Evolutionary conservation across 495 filamentous ascomycete species (phyloP).

Genomic region (Saxophila tyrrhenica): DNA sequence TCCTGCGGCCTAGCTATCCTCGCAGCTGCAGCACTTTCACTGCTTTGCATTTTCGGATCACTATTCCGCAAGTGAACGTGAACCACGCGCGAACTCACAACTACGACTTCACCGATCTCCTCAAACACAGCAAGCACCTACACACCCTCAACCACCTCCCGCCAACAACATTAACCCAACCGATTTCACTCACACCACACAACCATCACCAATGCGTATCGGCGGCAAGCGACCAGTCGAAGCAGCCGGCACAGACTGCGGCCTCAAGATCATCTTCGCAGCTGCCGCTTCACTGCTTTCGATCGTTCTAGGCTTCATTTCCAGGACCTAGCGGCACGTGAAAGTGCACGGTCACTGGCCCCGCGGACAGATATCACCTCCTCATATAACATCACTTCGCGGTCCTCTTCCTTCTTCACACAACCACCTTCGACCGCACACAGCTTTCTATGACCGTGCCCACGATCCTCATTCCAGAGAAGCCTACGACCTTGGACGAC

Average conservation of each 20-base stretch:
- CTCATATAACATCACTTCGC: neutral
- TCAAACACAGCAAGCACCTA: neutral
- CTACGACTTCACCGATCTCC: neutral
- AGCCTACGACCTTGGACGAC: neutral
- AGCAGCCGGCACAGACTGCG: neutral
- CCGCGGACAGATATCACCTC: neutral
- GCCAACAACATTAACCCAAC: neutral
- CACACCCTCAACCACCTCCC: too few species aligned
- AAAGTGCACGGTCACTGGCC: neutral
- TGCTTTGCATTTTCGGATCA: neutral
- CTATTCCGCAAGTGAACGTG: too few species aligned
- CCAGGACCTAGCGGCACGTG: neutral
- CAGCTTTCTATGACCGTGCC: neutral
- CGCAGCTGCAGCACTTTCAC: neutral
- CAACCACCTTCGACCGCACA: neutral
- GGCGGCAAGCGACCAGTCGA: neutral
- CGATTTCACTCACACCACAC: neutral
- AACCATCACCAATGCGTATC: neutral
- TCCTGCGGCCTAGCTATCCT: slow-evolving; percentile 1
- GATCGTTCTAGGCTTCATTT: neutral
- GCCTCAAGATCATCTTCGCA: neutral
- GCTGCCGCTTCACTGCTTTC: neutral
- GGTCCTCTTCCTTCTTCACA: neutral
- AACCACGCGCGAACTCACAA: too few species aligned
- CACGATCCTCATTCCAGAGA: neutral